A percentile compares a stretch with the other conserved stretches of the same genome.
These are phyloP conservation scores for Kodamaea ohmeri DNA, from an alignment of 1,139 yeast species.

Conservation along the genomic window DNA sequence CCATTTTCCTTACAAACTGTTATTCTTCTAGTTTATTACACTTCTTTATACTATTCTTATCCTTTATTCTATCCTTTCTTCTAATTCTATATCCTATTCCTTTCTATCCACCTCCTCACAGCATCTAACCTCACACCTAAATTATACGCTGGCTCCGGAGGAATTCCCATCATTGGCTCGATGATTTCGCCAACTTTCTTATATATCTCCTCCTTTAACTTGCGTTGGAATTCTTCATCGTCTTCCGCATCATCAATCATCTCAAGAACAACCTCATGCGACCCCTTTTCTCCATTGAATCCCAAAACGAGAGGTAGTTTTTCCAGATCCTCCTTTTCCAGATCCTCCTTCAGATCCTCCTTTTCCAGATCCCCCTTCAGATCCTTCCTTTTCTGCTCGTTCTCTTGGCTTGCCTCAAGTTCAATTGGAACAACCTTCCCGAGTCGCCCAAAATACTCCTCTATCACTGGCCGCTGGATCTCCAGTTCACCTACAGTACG, in stretches of 20 bases:
- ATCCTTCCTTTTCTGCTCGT: neutral
- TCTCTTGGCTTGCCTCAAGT: too few relatives aligned
- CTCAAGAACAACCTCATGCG: neutral
- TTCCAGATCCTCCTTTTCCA: neutral
- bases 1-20: too few relatives aligned
- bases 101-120: neutral
- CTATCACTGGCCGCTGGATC: neutral
- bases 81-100: neutral
- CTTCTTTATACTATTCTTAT: neutral
- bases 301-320: slow-evolving; percentile 1
- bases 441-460: slow-evolving; percentile 3
- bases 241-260: neutral
- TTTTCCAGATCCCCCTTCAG: slow-evolving; percentile 1
- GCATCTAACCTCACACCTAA: slow-evolving; percentile 4
- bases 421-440: neutral
- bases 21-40: neutral
- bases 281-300: neutral
- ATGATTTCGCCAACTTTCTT: neutral
- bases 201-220: neutral
- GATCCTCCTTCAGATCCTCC: neutral
- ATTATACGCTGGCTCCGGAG: slow-evolving; percentile 2
- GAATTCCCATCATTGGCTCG: slow-evolving; percentile 3
- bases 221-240: neutral
- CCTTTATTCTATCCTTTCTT: neutral
- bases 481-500: slow-evolving; percentile 2